phyloP scores from a whole-genome alignment of 2,329 filamentous ascomycete species.

The Ascochyta clinopodiicola region DNA sequence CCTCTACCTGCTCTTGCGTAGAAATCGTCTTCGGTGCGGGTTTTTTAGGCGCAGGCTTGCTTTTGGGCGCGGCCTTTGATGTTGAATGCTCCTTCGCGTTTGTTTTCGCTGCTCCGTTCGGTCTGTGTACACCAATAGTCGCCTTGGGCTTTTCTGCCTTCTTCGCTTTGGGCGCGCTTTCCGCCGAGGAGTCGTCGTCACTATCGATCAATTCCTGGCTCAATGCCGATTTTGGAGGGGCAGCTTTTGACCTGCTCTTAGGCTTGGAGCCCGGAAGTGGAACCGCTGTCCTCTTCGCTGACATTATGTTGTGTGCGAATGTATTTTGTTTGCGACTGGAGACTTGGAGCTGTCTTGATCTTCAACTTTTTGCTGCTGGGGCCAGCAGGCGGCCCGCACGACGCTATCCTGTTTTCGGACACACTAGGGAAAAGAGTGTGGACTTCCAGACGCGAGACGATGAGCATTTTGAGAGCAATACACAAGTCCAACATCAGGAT shows the following conservation, averaged over 20 bases:
- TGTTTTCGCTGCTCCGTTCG: slow-evolving; percentile 33
- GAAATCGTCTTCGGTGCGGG: slow-evolving; percentile 31
- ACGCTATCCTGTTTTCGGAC: slow-evolving; percentile 12
- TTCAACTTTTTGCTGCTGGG: slow-evolving; percentile 42
- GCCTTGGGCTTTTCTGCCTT: slow-evolving; percentile 31
- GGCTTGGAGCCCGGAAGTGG: slow-evolving; percentile 40
- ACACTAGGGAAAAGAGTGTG: slow-evolving; percentile 26
- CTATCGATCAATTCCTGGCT: slow-evolving; percentile 47
- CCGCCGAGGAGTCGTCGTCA: slow-evolving; percentile 41
- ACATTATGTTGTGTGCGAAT: slow-evolving; percentile 38
- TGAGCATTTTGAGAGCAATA: neutral
- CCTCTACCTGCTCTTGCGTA: slow-evolving; percentile 29
- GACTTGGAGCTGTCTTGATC: slow-evolving; percentile 25
- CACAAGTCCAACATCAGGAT: neutral
- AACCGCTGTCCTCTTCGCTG: slow-evolving; percentile 44
- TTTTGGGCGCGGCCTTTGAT: slow-evolving; percentile 20
- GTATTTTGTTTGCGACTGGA: slow-evolving; percentile 22
- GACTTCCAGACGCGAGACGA: slow-evolving; percentile 12
- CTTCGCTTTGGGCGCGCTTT: slow-evolving; percentile 24
- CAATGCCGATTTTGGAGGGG: slow-evolving; percentile 33
- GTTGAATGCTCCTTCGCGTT: slow-evolving; percentile 22
- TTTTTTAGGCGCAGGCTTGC: slow-evolving; percentile 22
- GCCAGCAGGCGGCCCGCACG: neutral
- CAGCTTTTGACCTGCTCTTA: slow-evolving; percentile 31
- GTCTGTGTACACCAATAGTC: slow-evolving; percentile 41